These are phyloP conservation scores for Fusarium sp. DNA, from an alignment of 2,329 filamentous ascomycete genomes.

Conservation along the genomic window DNA sequence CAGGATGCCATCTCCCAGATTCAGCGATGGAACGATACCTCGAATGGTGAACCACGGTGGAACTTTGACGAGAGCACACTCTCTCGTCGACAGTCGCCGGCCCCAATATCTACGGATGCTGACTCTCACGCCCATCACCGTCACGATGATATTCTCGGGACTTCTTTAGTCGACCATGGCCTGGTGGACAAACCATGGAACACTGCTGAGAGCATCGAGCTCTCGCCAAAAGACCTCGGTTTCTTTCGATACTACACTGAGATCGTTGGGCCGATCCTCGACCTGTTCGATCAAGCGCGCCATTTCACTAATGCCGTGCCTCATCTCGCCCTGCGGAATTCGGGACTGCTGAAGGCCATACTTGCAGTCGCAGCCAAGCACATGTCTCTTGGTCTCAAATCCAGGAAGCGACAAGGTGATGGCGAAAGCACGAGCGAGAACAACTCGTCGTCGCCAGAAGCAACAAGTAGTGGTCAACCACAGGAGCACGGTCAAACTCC, in stretches of 20 bases:
- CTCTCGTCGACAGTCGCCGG: not conserved
- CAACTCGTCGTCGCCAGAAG: not conserved
- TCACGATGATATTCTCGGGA: not conserved
- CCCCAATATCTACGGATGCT: not conserved
- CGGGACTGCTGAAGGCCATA: conserved; percentile 23
- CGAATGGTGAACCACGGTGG: not conserved
- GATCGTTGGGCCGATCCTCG: not conserved
- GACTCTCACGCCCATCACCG: not conserved
- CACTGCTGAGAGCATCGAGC: not conserved
- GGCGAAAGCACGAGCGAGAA: not conserved
- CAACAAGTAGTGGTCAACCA: not conserved
- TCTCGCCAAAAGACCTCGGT: not conserved
- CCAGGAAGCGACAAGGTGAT: not conserved
- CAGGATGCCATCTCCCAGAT: not conserved
- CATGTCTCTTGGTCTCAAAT: not conserved
- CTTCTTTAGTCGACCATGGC: not conserved
- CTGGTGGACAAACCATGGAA: not conserved
- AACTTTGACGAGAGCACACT: not conserved
- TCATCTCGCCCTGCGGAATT: conserved; percentile 5
- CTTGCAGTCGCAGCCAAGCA: conserved; percentile 21
- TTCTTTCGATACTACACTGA: not conserved
- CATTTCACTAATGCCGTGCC: not conserved
- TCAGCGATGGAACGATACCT: not conserved
- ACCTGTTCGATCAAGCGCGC: not conserved
- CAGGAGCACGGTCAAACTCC: not conserved